Conservation (phyloP, 1,139 yeast genomes). For the Yamadazyma diospyri region DNA sequence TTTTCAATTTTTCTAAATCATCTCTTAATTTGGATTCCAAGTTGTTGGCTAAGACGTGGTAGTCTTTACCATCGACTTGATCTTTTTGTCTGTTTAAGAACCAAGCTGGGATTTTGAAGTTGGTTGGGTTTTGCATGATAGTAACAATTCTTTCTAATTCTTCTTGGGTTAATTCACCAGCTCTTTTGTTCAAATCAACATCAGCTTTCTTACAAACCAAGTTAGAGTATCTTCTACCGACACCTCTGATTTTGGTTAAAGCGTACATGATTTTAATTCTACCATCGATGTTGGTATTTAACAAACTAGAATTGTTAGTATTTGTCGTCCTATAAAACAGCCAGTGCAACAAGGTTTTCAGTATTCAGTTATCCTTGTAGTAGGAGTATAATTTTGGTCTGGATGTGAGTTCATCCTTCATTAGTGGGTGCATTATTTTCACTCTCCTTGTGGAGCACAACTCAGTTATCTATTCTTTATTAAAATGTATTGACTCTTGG, state of each 20-base stretch:
- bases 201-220: conserved; percentile 99
- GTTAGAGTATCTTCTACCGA: conserved; percentile 99
- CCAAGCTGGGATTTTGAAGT: conserved; percentile 99
- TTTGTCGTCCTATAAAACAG: too few species aligned
- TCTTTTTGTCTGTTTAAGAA: conserved; percentile 99
- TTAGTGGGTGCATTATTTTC: too few species aligned
- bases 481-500: too few species aligned
- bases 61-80: conserved; percentile 97
- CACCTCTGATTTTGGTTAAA: conserved; percentile 99
- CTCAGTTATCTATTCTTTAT: too few species aligned
- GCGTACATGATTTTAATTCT: conserved; percentile 99
- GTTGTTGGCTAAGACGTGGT: conserved; percentile 98
- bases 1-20: conserved; percentile 99
- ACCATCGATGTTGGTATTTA: conserved; percentile 99
- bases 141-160: conserved; percentile 99
- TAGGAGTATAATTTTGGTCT: too few species aligned
- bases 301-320: conserved; percentile 60
- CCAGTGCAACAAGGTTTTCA: too few species aligned
- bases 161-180: conserved; percentile 99
- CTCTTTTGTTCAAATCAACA: conserved; percentile 97
- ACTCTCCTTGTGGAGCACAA: too few species aligned
- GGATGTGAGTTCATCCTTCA: background rate
- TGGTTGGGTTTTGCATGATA: conserved; percentile 99
- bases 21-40: conserved; percentile 99
- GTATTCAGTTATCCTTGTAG: too few species aligned